A percentile compares a stretch with the other conserved stretches of the same genome.
These are phyloP conservation scores for Lactarius evosmus DNA, from an alignment of 768 basidiomycete species.

Conservation along the genomic window DNA sequence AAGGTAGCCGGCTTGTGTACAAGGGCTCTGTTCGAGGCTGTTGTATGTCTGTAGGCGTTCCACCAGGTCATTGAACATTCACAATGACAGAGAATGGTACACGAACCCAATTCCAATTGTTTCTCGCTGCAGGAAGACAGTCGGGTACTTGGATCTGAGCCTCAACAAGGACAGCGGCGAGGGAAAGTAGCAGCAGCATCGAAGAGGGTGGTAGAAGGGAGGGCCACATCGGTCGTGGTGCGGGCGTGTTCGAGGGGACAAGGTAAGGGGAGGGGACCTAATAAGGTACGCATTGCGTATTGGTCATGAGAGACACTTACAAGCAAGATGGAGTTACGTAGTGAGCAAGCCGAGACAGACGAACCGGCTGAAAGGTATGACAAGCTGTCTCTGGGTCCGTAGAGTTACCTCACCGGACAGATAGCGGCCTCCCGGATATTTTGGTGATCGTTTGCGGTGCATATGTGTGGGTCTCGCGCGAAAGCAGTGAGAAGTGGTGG, in stretches of 20 bases:
- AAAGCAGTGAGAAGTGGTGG: neutral
- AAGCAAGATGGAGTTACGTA: neutral
- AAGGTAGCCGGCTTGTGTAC: conserved; percentile 11
- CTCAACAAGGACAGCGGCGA: neutral
- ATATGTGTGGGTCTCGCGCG: neutral
- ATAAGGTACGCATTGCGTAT: neutral
- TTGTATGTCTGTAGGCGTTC: conserved; percentile 7
- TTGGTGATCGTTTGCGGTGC: neutral
- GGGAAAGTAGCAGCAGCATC: neutral
- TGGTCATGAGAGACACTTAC: neutral
- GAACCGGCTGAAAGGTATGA: neutral
- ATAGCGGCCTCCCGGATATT: neutral
- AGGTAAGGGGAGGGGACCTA: neutral
- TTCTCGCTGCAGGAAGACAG: neutral
- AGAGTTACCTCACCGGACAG: neutral
- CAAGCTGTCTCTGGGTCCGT: neutral
- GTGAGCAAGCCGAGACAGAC: neutral
- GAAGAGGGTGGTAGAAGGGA: neutral
- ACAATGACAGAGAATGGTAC: neutral
- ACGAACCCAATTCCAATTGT: conserved; percentile 9
- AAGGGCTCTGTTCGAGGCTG: conserved; percentile 16
- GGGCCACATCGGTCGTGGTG: neutral
- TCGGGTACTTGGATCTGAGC: conserved; percentile 7
- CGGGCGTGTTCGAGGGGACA: neutral
- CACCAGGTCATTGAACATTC: neutral